Base-by-base conservation (phyloP, 1,284 basidiomycete species). In the Trametes sp. region DNA sequence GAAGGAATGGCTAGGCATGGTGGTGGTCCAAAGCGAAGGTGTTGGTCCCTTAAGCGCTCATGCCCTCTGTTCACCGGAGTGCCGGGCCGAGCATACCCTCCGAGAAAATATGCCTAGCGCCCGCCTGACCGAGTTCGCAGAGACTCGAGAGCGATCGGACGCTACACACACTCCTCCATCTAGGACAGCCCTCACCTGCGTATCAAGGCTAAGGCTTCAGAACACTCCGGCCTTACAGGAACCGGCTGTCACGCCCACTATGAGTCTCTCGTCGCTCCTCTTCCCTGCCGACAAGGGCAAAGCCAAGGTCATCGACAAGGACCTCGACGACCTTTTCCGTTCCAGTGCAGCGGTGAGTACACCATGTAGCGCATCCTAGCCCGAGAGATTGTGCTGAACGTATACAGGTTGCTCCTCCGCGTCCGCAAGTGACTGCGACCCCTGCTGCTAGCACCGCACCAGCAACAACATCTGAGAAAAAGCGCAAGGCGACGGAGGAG, bases 181-280 rank as follows among this genome's bases (percentile, higher is more conserved):
- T 41, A 6, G 16, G 14, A n/a, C 6, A 41, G 14, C 35, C n/a
- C n/a, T n/a, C n/a, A n/a, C n/a, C n/a, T n/a, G n/a, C n/a, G n/a
- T n/a, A n/a, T n/a, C n/a, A n/a, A n/a, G n/a, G n/a, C n/a, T n/a
- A n/a, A n/a, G n/a, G n/a, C n/a, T n/a, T n/a, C n/a, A n/a, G n/a
- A n/a, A n/a, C n/a, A n/a, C n/a, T n/a, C n/a, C n/a, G n/a, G n/a
- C n/a, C n/a, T n/a, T n/a, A n/a, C n/a, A n/a, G n/a, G n/a, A n/a
- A n/a, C n/a, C n/a, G n/a, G n/a, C n/a, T n/a, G n/a, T n/a, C n/a
- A n/a, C n/a, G 16, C 4, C 16, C 28, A 50, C 16, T 26, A 77
- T 77, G 75, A 77, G 74, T 56, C 69, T 78, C 9, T 73, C 77
- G 5, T 74, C 77, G 0, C 72, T 78, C 46, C 68, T 78, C 1